These are phyloP conservation scores for Exophiala xenobiotica DNA, from an alignment of 2,329 filamentous ascomycete genomes.

Conservation along the genomic window DNA sequence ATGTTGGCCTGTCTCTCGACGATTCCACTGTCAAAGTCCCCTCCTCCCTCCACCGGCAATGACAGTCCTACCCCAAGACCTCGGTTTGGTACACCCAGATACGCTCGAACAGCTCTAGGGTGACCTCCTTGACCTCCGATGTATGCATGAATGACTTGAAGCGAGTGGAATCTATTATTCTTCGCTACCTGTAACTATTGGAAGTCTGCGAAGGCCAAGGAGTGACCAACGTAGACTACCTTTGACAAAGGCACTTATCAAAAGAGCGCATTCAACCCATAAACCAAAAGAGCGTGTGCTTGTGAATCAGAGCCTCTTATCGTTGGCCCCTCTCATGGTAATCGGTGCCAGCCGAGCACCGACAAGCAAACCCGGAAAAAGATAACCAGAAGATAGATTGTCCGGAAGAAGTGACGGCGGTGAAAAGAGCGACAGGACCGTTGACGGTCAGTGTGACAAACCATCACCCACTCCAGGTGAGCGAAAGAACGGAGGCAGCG, in stretches of 20 bases:
- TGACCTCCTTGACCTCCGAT: neutral
- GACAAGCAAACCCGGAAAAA: neutral
- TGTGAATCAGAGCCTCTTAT: constrained; percentile 3
- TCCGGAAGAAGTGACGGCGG: neutral
- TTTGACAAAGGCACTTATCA: constrained; percentile 7
- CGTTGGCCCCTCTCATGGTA: neutral
- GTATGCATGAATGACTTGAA: neutral
- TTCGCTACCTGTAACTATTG: constrained; percentile 2
- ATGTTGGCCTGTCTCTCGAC: neutral
- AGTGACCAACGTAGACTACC: constrained; percentile 1
- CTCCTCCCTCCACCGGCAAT: neutral
- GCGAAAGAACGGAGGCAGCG: neutral
- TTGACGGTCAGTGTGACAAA: neutral
- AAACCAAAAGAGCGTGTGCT: constrained; percentile 5
- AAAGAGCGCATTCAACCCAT: constrained; percentile 5
- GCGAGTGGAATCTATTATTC: constrained; percentile 5
- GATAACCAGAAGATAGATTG: constrained; percentile 1
- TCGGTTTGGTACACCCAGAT: neutral
- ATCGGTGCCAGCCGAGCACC: neutral
- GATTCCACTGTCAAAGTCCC: neutral
- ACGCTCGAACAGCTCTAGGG: neutral
- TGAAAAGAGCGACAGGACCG: neutral
- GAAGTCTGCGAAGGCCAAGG: constrained; percentile 4
- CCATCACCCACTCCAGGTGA: neutral
- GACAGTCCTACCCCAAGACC: neutral